phyloP scores from a whole-genome alignment of 208 protist species.

The Acanthamoeba divionensis region DNA sequence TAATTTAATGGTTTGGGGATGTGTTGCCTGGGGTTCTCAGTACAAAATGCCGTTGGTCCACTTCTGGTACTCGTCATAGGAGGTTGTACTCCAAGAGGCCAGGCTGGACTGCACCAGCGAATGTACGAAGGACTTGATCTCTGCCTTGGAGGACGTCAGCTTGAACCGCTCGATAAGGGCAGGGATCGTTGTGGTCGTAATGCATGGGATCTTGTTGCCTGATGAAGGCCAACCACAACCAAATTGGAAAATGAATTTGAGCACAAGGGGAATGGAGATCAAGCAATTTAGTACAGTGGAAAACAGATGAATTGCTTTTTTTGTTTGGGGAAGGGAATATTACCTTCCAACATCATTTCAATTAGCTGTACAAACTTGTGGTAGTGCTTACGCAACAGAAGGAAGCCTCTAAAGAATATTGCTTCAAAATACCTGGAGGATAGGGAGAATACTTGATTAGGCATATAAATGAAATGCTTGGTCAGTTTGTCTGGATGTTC shows the following conservation, averaged over 20 bases:
- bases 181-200: neutral
- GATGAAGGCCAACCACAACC: no score
- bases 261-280: no score
- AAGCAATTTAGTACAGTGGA: no score
- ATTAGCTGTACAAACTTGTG: neutral
- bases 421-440: neutral
- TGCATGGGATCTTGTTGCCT: neutral
- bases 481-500: no score
- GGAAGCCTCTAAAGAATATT: constrained; percentile 21
- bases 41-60: constrained; percentile 44
- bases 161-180: constrained; percentile 26
- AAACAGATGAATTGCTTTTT: no score
- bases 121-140: neutral
- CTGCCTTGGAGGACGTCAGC: neutral
- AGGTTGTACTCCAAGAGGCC: constrained; percentile 21
- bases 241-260: no score
- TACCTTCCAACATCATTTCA: constrained; percentile 50
- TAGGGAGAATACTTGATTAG: no score
- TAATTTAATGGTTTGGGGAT: no score
- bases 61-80: constrained; percentile 48
- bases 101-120: neutral
- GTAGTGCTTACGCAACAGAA: constrained; percentile 16
- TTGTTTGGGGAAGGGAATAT: no score
- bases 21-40: no score
- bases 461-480: no score